phyloP scores from a whole-genome alignment of 768 basidiomycete genomes.

The Hypsizygus marmoreus region DNA sequence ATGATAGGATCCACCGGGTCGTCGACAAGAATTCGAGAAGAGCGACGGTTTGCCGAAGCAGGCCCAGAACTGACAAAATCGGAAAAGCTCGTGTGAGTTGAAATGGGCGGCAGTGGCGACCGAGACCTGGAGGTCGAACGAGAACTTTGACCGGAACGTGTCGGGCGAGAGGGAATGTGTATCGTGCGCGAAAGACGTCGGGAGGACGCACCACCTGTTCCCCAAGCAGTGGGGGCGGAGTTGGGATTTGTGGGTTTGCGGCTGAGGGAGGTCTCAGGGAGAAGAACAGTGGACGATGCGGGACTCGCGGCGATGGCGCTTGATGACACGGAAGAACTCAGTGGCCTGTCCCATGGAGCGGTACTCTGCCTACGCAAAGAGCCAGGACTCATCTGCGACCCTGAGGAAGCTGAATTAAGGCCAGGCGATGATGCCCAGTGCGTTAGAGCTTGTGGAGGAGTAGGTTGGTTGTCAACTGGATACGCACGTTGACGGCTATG shows the following conservation, averaged over 20 bases:
- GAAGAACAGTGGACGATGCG: slow-evolving; percentile 55
- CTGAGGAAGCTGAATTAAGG: slow-evolving; percentile 64
- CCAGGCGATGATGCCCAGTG: slow-evolving; percentile 57
- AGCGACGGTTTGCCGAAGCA: slow-evolving; percentile 63
- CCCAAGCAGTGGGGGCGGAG: slow-evolving; percentile 55
- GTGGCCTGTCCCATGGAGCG: slow-evolving; percentile 66
- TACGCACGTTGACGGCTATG: slow-evolving; percentile 80
- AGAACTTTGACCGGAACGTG: slow-evolving; percentile 80
- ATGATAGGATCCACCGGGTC: slow-evolving; percentile 90
- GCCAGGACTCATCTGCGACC: slow-evolving; percentile 66
- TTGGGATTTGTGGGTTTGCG: slow-evolving; percentile 59
- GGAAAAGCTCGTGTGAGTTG: slow-evolving; percentile 66
- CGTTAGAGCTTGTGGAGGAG: slow-evolving; percentile 44
- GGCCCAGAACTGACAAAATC: slow-evolving; percentile 46
- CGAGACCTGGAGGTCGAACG: slow-evolving; percentile 94
- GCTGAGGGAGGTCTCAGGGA: slow-evolving; percentile 66
- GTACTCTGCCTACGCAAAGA: slow-evolving; percentile 67
- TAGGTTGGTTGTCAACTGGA: slow-evolving; percentile 41
- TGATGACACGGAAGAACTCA: slow-evolving; percentile 56
- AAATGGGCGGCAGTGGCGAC: slow-evolving; percentile 80
- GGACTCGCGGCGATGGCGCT: slow-evolving; percentile 61
- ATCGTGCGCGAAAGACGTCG: slow-evolving; percentile 86
- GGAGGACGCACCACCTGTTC: slow-evolving; percentile 56
- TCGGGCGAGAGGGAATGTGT: slow-evolving; percentile 68
- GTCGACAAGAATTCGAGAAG: slow-evolving; percentile 82